Conservation (phyloP, 2,329 filamentous ascomycete species). For the Xylaria hypoxylon region DNA sequence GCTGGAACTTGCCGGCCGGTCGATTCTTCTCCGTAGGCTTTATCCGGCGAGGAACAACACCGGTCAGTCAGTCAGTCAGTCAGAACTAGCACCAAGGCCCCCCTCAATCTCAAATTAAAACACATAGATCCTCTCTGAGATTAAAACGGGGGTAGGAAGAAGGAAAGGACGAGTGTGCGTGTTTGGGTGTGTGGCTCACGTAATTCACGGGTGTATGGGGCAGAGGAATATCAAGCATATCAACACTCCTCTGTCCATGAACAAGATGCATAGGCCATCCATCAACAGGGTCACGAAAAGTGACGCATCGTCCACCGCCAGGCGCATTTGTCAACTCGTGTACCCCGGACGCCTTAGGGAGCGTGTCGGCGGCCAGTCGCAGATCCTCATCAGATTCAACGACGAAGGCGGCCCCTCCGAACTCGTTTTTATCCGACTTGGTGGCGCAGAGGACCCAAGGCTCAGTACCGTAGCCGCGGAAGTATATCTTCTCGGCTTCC, state of each 20-base stretch:
- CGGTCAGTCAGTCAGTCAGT: conserved; percentile 14
- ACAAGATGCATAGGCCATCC: conserved; percentile 69
- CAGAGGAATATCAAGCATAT: conserved; percentile 54
- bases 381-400: conserved; percentile 69
- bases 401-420: conserved; percentile 68
- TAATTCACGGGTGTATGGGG: conserved; percentile 61
- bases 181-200: conserved; percentile 43
- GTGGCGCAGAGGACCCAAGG: conserved; percentile 69
- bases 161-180: neutral
- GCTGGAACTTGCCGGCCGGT: conserved; percentile 61
- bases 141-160: neutral
- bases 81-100: neutral
- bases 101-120: neutral
- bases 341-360: conserved; percentile 61
- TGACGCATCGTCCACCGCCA: conserved; percentile 65
- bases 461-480: conserved; percentile 70
- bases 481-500: conserved; percentile 63
- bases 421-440: conserved; percentile 60
- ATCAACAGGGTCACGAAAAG: conserved; percentile 65
- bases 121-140: neutral
- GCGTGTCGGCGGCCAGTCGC: conserved; percentile 58
- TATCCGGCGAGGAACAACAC: conserved; percentile 36
- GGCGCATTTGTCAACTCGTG: conserved; percentile 63
- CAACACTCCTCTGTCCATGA: conserved; percentile 61
- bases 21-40: conserved; percentile 61